phyloP scores from a whole-genome alignment of 192 early-diverging fungal species.

The Gryganskiella cystojenkinii region DNA sequence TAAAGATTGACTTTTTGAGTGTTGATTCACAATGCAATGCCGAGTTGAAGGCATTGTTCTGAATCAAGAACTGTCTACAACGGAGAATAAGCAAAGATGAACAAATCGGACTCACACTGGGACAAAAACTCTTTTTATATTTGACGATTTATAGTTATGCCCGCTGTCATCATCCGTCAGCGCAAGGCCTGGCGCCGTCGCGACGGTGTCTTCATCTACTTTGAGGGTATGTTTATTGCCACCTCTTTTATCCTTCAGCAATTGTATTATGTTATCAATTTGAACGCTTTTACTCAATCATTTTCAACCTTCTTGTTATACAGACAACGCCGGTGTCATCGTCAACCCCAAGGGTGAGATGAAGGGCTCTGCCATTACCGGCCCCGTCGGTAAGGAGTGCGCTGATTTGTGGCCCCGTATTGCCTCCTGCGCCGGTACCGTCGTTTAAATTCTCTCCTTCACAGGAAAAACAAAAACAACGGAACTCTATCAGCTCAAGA shows the following conservation, averaged over 20 bases:
- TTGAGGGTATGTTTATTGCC: constrained; percentile 73
- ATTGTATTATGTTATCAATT: too few species aligned
- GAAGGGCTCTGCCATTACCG: constrained; percentile 99
- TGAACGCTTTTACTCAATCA: constrained; percentile 6
- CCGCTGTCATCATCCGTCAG: constrained; percentile 99
- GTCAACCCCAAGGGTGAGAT: constrained; percentile 99
- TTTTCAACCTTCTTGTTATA: neutral
- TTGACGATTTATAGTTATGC: constrained; percentile 77
- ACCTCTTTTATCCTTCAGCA: too few species aligned
- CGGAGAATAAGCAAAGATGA: too few species aligned
- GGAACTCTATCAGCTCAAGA: constrained; percentile 40
- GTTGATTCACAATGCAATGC: too few species aligned
- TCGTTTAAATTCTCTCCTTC: constrained; percentile 59
- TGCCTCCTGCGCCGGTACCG: constrained; percentile 89
- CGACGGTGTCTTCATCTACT: constrained; percentile 99
- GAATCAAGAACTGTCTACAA: neutral
- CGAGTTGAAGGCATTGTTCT: neutral
- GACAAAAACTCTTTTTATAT: constrained; percentile 2
- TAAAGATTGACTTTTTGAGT: too few species aligned
- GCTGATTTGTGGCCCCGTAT: constrained; percentile 99
- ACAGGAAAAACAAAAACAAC: neutral
- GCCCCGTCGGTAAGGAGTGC: constrained; percentile 99
- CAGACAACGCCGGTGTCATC: constrained; percentile 99
- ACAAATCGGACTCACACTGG: neutral
- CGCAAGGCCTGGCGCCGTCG: constrained; percentile 99